These are phyloP conservation scores for Geotrichum cucujoidarum DNA, from an alignment of 1,139 yeast genomes.

Conservation along the genomic window DNA sequence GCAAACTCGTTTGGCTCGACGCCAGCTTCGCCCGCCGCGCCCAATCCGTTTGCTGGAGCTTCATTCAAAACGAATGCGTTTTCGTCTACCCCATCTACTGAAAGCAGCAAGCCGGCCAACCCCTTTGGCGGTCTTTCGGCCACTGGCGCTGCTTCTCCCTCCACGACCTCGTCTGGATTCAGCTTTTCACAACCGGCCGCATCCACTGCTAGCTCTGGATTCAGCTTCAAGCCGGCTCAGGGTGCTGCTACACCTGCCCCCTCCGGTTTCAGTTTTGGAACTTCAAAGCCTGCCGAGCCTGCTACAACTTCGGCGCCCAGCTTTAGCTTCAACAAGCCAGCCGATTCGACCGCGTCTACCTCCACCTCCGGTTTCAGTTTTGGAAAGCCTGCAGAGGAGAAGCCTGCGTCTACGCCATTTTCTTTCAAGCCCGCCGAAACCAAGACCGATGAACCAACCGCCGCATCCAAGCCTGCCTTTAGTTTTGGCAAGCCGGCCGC, in stretches of 20 bases:
- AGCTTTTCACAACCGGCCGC: not conserved
- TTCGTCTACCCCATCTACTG: not conserved
- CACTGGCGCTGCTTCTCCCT: not conserved
- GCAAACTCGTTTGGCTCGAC: slow-evolving; percentile 2
- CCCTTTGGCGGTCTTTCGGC: slow-evolving; percentile 4
- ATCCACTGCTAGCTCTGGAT: not conserved
- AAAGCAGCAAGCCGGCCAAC: not conserved
- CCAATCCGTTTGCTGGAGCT: slow-evolving; percentile 4
- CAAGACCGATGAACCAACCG: not conserved
- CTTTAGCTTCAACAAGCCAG: not conserved
- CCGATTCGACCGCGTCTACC: not conserved
- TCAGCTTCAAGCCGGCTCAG: not conserved
- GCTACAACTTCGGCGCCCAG: not conserved
- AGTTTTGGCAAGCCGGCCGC: not conserved
- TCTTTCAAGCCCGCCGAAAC: slow-evolving; percentile 4
- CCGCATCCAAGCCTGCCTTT: not conserved
- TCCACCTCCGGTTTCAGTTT: not conserved
- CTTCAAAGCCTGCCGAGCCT: not conserved
- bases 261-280: not conserved
- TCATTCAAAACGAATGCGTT: not conserved
- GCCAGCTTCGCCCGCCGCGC: not conserved
- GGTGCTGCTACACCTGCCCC: not conserved
- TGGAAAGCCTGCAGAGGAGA: not conserved
- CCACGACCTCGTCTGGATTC: no score
- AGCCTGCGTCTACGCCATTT: slow-evolving; percentile 1